phyloP scores from a whole-genome alignment of 2,329 filamentous ascomycete genomes.

The Sarocladiaceae sp. region DNA sequence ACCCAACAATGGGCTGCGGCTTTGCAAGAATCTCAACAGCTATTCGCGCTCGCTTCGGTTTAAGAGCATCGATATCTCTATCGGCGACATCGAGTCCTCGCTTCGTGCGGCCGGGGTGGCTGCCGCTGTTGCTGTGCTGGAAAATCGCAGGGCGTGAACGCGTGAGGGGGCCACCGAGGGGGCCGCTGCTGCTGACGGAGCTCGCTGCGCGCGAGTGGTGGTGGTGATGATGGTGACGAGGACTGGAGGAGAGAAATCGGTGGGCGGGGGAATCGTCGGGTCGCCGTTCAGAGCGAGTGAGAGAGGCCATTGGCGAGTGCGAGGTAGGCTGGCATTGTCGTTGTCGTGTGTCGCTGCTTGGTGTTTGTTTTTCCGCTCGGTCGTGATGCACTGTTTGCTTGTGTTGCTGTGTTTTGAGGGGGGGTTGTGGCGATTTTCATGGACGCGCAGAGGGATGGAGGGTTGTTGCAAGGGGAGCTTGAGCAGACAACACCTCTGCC shows the following conservation, averaged over 20 bases:
- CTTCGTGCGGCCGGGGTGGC: constrained; percentile 38
- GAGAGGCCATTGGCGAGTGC: constrained; percentile 42
- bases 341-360: neutral
- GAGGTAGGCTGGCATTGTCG: constrained; percentile 6
- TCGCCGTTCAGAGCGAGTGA: constrained; percentile 47
- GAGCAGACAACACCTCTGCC: no score
- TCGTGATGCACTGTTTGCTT: neutral
- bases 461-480: neutral
- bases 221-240: constrained; percentile 21
- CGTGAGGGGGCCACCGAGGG: constrained; percentile 18
- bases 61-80: constrained; percentile 39
- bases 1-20: constrained; percentile 17
- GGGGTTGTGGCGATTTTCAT: constrained; percentile 7
- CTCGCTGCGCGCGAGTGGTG: constrained; percentile 17
- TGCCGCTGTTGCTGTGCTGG: constrained; percentile 13
- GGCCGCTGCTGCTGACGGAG: constrained; percentile 14
- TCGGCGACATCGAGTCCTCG: constrained; percentile 41
- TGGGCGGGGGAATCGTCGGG: constrained; percentile 25
- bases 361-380: neutral
- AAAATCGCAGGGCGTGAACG: constrained; percentile 17
- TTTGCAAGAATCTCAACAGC: constrained; percentile 46
- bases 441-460: neutral
- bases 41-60: constrained; percentile 47
- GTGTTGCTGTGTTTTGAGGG: constrained; percentile 18
- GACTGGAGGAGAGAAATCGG: constrained; percentile 18